Conservation (phyloP, 768 basidiomycete genomes). For the Heimioporus sp. region DNA sequence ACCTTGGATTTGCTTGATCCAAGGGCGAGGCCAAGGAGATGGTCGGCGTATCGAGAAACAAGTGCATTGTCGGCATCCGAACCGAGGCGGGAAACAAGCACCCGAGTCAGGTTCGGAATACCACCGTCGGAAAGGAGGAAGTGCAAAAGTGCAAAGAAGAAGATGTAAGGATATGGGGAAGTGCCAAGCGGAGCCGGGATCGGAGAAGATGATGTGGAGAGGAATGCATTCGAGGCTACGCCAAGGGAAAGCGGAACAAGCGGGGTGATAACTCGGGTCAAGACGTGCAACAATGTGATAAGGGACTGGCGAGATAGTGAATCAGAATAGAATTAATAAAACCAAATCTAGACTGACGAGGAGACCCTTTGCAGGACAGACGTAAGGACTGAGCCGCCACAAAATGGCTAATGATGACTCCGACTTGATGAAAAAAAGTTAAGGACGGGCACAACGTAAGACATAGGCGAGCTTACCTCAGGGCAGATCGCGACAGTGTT, state of each 20-base stretch:
- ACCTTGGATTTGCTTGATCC: constrained; percentile 80
- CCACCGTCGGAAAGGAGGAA: constrained; percentile 80
- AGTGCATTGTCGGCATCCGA: constrained; percentile 78
- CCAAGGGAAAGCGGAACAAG: constrained; percentile 71
- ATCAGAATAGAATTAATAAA: constrained; percentile 1
- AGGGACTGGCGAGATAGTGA: constrained; percentile 41
- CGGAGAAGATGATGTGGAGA: constrained; percentile 15
- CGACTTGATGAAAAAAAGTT: background rate
- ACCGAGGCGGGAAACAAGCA: constrained; percentile 86
- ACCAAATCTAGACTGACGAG: constrained; percentile 14
- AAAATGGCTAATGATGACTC: constrained; percentile 17
- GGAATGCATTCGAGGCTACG: constrained; percentile 26
- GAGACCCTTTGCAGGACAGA: constrained; percentile 20
- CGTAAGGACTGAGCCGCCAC: constrained; percentile 17
- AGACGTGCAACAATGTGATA: constrained; percentile 66
- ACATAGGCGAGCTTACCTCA: constrained; percentile 7
- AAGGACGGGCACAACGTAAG: background rate
- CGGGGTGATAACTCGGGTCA: constrained; percentile 77
- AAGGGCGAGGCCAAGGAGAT: constrained; percentile 83
- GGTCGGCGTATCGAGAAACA: constrained; percentile 68
- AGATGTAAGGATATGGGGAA: constrained; percentile 68
- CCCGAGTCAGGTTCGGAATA: constrained; percentile 63
- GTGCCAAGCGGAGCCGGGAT: constrained; percentile 25
- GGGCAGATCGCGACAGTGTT: background rate
- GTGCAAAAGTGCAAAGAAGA: constrained; percentile 64